Conservation (phyloP, 2,329 filamentous ascomycete genomes). For the Aspergillus melleus region DNA sequence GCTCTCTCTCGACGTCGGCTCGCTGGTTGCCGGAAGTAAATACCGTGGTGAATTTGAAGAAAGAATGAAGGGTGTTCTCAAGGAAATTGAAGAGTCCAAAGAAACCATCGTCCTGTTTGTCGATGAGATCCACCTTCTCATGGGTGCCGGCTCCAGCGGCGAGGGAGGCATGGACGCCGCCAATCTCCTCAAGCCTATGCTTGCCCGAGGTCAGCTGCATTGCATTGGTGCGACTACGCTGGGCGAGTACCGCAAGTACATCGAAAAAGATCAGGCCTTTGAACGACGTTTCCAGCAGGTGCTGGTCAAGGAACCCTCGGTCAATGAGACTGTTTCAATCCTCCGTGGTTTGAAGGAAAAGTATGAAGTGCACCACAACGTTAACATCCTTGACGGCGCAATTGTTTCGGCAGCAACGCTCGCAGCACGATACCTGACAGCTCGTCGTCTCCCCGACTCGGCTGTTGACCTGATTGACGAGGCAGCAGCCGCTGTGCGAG, state of each 20-base stretch:
- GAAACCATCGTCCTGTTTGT: constrained; percentile 98
- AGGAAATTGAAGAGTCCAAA: constrained; percentile 91
- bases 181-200: constrained; percentile 96
- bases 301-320: constrained; percentile 87
- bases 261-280: constrained; percentile 97
- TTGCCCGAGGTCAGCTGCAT: constrained; percentile 92
- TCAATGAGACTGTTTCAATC: constrained; percentile 91
- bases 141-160: constrained; percentile 92
- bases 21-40: constrained; percentile 94
- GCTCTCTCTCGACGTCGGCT: constrained; percentile 91
- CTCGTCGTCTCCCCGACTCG: constrained; percentile 87
- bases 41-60: constrained; percentile 98
- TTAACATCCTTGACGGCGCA: constrained; percentile 91
- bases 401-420: constrained; percentile 90
- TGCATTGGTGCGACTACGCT: constrained; percentile 97
- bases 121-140: constrained; percentile 96
- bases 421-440: constrained; percentile 89
- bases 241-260: constrained; percentile 95
- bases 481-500: constrained; percentile 91
- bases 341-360: constrained; percentile 97
- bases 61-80: constrained; percentile 97
- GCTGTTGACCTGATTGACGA: constrained; percentile 97
- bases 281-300: constrained; percentile 99
- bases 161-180: constrained; percentile 99
- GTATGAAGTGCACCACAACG: constrained; percentile 97